These are phyloP conservation scores for Glycine tomentella DNA, from an alignment of 306 rosid genomes.

Conservation along the genomic window DNA sequence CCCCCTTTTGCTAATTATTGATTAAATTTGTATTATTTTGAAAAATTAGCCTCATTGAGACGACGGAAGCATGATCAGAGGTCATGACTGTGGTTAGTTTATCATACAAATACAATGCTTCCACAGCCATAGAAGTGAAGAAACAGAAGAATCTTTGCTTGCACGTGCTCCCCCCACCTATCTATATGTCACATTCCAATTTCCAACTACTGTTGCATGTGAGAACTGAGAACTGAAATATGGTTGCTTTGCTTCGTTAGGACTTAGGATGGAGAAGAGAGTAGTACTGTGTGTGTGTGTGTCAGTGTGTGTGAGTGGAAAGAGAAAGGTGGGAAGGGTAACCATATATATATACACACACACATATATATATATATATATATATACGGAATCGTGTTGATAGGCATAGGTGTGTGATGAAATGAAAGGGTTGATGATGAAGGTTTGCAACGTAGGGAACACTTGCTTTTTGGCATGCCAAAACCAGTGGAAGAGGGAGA, in stretches of 20 bases:
- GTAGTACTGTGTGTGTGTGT: too few species aligned
- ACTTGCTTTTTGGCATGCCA: conserved; percentile 34
- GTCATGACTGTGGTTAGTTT: conserved; percentile 50
- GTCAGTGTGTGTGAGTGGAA: too few species aligned
- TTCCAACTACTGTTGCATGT: too few species aligned
- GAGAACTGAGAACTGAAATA: too few species aligned
- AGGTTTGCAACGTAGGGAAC: not conserved
- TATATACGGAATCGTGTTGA: not conserved
- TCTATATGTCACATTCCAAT: not conserved
- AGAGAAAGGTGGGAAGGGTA: not conserved
- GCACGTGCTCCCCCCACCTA: not conserved
- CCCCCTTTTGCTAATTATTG: too few species aligned
- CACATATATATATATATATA: not conserved
- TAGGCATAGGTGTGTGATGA: not conserved
- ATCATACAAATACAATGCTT: conserved; percentile 34
- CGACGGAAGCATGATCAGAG: conserved; percentile 84
- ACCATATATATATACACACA: too few species aligned
- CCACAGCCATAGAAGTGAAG: not conserved
- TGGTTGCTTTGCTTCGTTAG: too few species aligned
- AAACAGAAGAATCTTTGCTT: not conserved
- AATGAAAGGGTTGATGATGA: not conserved
- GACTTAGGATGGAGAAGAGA: too few species aligned
- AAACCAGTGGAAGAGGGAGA: not conserved
- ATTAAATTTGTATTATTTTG: too few species aligned
- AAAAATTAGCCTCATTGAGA: too few species aligned